Evolutionary conservation across 257 asterid species (phyloP), one percentile per base, ranked within the genome.

Genomic region (Hygrophila difformis): DNA sequence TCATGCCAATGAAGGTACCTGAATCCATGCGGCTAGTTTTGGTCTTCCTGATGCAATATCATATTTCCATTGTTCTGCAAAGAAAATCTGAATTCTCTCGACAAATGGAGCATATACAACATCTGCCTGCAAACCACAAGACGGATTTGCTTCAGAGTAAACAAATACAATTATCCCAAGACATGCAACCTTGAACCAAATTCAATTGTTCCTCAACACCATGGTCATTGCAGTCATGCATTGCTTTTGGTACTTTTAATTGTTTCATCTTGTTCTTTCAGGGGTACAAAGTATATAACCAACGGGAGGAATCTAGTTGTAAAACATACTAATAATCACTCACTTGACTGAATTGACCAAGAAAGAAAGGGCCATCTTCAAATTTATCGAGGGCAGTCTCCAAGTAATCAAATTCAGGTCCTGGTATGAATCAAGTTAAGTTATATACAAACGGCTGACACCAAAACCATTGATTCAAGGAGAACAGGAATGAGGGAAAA

Each of bases 361-460:
- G 81, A 64, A 78, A 78, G 74, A 75, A 78, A 12, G 78, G 78
- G 8, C 88, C 88, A 56, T 78, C 88, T 9, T 62, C 72, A 38
- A 60, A 69, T 69, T 78, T 75, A 20, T 57, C 46, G 34, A 78
- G 78, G 19, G 84, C 78, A 41, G 63, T 52, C 57, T 78, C 88
- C 68, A 78, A 56, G 69, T 68, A 70, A 64, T 78, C 84, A 28
- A 66, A 75, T 41, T 40, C 81, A 47, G 63, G 60, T 54, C 67
- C 87, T 77, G 77, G 28, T 13, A 39, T 56, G 49, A 34, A 42
- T 44, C 8, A 29, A 15, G 51, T 28, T 49, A 15, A 5, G 16
- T 44, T 11, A 28, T 21, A 14, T 39, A 47, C 22, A n/a, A 50
- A 49, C 22, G 36, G 15, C 21, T 37, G 44, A 23, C 38, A 16